Conservation (phyloP, 2,329 filamentous ascomycete species). For the Botrytis sinoallii region DNA sequence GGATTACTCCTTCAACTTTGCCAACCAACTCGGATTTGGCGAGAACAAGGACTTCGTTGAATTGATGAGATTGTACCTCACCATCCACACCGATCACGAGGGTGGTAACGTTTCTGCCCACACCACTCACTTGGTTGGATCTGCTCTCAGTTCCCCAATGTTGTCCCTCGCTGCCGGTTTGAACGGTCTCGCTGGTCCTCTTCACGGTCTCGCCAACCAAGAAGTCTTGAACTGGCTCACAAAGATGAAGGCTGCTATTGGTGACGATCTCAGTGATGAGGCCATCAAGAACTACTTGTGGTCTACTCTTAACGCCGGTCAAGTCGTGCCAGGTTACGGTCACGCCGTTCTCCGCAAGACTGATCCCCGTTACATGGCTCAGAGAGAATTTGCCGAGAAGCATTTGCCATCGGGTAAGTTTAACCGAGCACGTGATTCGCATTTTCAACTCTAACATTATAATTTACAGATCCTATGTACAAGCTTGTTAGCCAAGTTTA, state of each 20-base stretch:
- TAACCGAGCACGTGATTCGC: background rate
- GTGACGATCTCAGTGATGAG: slow-evolving; percentile 93
- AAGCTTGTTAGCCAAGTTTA: slow-evolving; percentile 99
- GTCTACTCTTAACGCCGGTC: slow-evolving; percentile 91
- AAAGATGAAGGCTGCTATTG: slow-evolving; percentile 95
- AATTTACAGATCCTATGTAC: slow-evolving; percentile 99
- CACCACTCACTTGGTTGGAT: slow-evolving; percentile 97
- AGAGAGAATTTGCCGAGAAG: slow-evolving; percentile 80
- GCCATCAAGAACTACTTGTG: slow-evolving; percentile 98
- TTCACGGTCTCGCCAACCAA: slow-evolving; percentile 99
- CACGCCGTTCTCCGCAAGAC: slow-evolving; percentile 99
- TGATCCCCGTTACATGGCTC: slow-evolving; percentile 96
- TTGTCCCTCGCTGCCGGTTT: slow-evolving; percentile 94
- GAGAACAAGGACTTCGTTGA: slow-evolving; percentile 96
- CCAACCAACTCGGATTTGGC: slow-evolving; percentile 97
- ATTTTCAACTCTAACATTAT: slow-evolving; percentile 43
- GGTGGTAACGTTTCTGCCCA: slow-evolving; percentile 98
- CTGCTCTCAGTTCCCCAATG: slow-evolving; percentile 94
- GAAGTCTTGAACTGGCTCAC: slow-evolving; percentile 99
- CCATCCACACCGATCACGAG: slow-evolving; percentile 99
- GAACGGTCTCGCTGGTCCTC: slow-evolving; percentile 95
- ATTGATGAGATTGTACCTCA: slow-evolving; percentile 97
- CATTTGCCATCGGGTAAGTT: slow-evolving; percentile 10
- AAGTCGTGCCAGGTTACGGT: slow-evolving; percentile 96
- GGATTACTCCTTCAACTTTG: slow-evolving; percentile 99